Base-by-base conservation (phyloP, 495 filamentous ascomycete species). In the Annulohypoxylon nitens region DNA sequence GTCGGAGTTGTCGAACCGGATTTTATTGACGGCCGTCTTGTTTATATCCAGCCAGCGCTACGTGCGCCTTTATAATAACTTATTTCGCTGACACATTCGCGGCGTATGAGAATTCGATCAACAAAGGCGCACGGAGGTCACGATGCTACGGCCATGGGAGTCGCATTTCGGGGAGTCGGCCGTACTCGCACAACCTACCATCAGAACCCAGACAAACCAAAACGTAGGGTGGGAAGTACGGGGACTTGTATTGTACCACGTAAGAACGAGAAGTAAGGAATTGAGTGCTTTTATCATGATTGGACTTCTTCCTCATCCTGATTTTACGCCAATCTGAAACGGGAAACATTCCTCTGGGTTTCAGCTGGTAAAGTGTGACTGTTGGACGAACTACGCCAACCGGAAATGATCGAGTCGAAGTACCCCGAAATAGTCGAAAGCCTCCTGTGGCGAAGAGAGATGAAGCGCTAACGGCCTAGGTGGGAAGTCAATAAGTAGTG, bases 401-500 rank as follows among this genome's bases (percentile, higher is more conserved):
- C 18, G 18, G 53, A 67, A 58, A 45, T 34, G 20, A 12, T 74
- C 23, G 8, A 55, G 63, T 58, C 59, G 20, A 47, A 55, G 23
- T 54, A 70, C 63, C 66, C 25, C 36, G 57, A 62, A 57, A 12
- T 55, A 37, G 36, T 41, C 36, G 41, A 67, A 26, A 67, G 61
- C 53, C 66, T 58, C 30, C 20, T 37, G 26, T 43, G 30, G 50
- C 25, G 23, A 55, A 51, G 45, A n/a, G 65, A 26, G 23, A 66
- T 16, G 41, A 47, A 48, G 51, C 23, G 43, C 53, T 55, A 18
- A 48, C 23, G n/a, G 67, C 53, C 59, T 16, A 67, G 34, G 47
- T 67, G 55, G 72, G 72, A 37, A 75, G 58, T 67, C 51, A 59
- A 67, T 63, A 70, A 60, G 53, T 70, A 16, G 67, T 64, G 59